phyloP scores from a whole-genome alignment of 2,329 filamentous ascomycete species.

The Fusarium ambrosium region DNA sequence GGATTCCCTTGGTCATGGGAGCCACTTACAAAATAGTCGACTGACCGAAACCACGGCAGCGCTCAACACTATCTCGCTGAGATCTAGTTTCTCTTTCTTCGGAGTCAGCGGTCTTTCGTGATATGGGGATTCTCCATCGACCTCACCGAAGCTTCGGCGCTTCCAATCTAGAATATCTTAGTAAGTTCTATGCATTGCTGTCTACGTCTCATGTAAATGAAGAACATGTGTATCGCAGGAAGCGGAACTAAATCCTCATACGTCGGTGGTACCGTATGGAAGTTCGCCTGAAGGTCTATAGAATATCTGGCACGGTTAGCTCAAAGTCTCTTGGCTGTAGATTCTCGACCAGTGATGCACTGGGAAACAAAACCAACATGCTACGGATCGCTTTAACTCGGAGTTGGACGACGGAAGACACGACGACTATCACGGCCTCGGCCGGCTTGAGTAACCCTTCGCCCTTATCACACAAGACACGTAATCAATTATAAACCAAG shows the following conservation, averaged over 20 bases:
- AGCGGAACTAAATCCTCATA: not conserved
- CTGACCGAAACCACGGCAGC: not conserved
- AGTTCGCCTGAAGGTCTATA: not conserved
- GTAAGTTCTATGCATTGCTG: not conserved
- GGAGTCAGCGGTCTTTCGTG: not conserved
- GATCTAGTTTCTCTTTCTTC: not conserved
- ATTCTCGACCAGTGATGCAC: not conserved
- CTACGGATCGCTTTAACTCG: no score
- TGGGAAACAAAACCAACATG: not conserved
- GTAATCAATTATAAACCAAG: not conserved
- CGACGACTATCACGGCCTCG: not conserved
- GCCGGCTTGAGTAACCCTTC: not conserved
- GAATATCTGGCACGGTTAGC: no score
- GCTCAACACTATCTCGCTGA: accelerated
- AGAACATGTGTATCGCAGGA: not conserved
- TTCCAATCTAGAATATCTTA: not conserved
- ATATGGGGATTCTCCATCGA: not conserved
- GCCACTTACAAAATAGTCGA: not conserved
- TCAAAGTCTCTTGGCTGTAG: not conserved
- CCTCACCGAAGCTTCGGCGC: not conserved
- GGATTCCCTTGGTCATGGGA: no score
- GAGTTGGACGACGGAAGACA: not conserved
- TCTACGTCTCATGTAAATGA: not conserved
- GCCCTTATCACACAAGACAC: not conserved
- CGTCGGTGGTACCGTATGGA: not conserved